A percentile compares a stretch with the other conserved stretches of the same genome.
phyloP scores from a whole-genome alignment of 2,329 filamentous ascomycete genomes.

The Sarocladium oryzae region DNA sequence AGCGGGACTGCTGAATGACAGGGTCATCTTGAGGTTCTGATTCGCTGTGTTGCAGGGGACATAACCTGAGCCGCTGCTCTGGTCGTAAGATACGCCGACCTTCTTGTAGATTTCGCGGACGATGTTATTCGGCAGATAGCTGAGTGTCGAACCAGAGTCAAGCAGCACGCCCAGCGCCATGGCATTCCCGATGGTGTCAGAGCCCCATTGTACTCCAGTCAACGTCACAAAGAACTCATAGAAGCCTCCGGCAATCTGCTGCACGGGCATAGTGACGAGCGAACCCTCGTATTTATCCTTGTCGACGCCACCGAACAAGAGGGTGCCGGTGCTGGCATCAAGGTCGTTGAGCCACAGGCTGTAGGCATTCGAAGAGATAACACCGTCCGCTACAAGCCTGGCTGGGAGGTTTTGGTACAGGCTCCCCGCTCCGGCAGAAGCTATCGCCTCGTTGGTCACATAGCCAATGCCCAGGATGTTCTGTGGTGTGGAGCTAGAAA shows the following conservation, averaged over 20 bases:
- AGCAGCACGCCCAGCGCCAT: conserved; percentile 58
- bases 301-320: conserved; percentile 73
- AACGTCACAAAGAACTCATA: conserved; percentile 64
- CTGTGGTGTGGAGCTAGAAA: conserved; percentile 52
- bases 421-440: conserved; percentile 45
- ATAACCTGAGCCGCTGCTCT: conserved; percentile 47
- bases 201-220: conserved; percentile 47
- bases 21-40: conserved; percentile 37
- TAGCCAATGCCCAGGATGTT: conserved; percentile 88
- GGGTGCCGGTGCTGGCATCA: conserved; percentile 55
- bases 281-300: conserved; percentile 55
- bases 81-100: conserved; percentile 54
- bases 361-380: conserved; percentile 62
- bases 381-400: conserved; percentile 52
- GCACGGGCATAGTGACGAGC: conserved; percentile 62
- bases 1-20: conserved; percentile 44
- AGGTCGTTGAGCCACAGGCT: conserved; percentile 73
- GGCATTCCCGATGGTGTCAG: conserved; percentile 30
- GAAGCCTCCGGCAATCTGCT: conserved; percentile 44
- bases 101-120: conserved; percentile 47
- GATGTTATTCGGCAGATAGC: conserved; percentile 56
- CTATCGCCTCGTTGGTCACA: conserved; percentile 67
- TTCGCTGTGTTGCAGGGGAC: conserved; percentile 50
- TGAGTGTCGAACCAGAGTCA: conserved; percentile 63
- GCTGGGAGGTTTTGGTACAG: conserved; percentile 65